A percentile compares a stretch with the other conserved stretches of the same genome.
phyloP scores from a whole-genome alignment of 495 filamentous ascomycete species.

The Trichodelitschia bisporula region DNA sequence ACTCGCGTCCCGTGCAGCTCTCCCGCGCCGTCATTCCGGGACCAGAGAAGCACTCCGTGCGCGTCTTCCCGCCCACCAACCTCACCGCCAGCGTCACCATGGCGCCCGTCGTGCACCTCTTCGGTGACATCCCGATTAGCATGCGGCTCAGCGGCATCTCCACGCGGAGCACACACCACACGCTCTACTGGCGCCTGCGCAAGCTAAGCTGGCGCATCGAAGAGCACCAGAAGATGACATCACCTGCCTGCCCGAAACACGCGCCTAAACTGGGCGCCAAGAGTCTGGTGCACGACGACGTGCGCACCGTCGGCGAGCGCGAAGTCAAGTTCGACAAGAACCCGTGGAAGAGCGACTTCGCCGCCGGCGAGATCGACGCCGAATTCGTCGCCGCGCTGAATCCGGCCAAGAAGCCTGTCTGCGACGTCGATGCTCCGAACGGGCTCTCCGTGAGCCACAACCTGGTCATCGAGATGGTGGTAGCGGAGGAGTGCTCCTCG shows the following conservation, averaged over 20 bases:
- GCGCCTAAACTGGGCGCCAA: slow-evolving; percentile 47
- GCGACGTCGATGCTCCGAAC: slow-evolving; percentile 56
- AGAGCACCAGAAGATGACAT: slow-evolving; percentile 55
- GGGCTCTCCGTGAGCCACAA: slow-evolving; percentile 61
- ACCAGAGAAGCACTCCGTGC: slow-evolving; percentile 40
- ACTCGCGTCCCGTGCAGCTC: slow-evolving; percentile 38
- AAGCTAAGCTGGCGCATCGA: slow-evolving; percentile 87
- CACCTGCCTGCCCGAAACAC: slow-evolving; percentile 62
- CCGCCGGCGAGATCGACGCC: slow-evolving; percentile 35
- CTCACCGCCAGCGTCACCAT: slow-evolving; percentile 62
- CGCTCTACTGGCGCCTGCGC: slow-evolving; percentile 68
- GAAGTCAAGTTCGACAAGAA: slow-evolving; percentile 54
- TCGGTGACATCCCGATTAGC: slow-evolving; percentile 54
- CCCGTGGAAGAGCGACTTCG: slow-evolving; percentile 91
- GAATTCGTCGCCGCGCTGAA: slow-evolving; percentile 54
- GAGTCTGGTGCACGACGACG: slow-evolving; percentile 53
- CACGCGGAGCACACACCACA: slow-evolving; percentile 21
- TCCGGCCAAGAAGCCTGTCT: slow-evolving; percentile 35
- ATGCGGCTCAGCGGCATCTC: slow-evolving; percentile 55
- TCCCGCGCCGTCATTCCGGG: slow-evolving; percentile 56
- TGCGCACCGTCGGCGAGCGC: slow-evolving; percentile 43
- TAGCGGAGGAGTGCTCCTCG: slow-evolving; percentile 70
- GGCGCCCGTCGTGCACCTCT: slow-evolving; percentile 63
- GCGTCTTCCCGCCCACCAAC: slow-evolving; percentile 90
- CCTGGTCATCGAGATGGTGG: slow-evolving; percentile 80